Evolutionary conservation across 176 grass and related monocot genomes (phyloP), one percentile per base, ranked within the genome.

Genomic region (Oryza nivara): DNA sequence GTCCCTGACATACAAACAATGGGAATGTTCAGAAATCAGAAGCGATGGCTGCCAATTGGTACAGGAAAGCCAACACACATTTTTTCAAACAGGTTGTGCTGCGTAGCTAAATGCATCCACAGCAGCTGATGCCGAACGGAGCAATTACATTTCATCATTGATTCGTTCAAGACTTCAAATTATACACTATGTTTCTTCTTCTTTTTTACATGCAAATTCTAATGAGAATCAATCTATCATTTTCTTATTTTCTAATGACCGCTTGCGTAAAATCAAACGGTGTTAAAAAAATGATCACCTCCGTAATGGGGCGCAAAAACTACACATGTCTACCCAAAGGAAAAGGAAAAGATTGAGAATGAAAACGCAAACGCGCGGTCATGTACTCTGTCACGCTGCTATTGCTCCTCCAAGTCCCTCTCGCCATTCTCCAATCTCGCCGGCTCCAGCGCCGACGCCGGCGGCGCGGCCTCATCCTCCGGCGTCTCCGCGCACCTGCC

Each of bases 341-440:
- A 9, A 72, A 25, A 22, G 12, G 22, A 0, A 17, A 30, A 54
- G 26, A 2, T 23, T 36, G n/a, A 70, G 34, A 25, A 20, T 25
- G 20, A 12, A 56, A 70, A 68, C 44, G 38, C 66, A 26, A 76
- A 41, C 36, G 74, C n/a, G 25, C 75, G 65, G 47, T 9, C 12
- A 3, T 9, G 16, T 5, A 32, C 4, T 5, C n/a, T 56, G 3
- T 45, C 16, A 72, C 19, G 25, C 56, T 51, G 16, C 28, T 73
- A 86, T 16, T 86, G 76, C 19, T 56, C 76, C 68, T 86, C 76
- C 76, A 80, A 73, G 25, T 86, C 84, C 68, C 68, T 86, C 41
- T 80, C 68, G 26, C 13, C 84, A 26, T 66, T 71, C 56, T 79
- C 52, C 41, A 80, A 72, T 17, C 14, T 68, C 11, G 82, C 46